These are phyloP conservation scores for Podila horticola DNA, from an alignment of 192 early-diverging fungal genomes.

Conservation along the genomic window DNA sequence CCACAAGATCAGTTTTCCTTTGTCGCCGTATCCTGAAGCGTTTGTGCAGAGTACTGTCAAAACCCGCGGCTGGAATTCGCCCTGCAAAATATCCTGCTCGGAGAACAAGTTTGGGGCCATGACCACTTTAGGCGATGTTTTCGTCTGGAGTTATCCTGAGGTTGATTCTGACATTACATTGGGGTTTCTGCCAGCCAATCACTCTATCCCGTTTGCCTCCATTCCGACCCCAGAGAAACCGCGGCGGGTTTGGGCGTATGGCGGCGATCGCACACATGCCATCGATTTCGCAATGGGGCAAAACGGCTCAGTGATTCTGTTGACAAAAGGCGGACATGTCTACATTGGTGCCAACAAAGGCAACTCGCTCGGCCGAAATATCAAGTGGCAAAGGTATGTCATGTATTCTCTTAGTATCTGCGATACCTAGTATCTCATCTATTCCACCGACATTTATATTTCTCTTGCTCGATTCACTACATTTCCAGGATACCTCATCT, in stretches of 20 bases:
- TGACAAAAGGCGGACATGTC: constrained; percentile 73
- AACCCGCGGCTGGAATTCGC: constrained; percentile 19
- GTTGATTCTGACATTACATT: constrained; percentile 34
- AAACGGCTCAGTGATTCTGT: constrained; percentile 71
- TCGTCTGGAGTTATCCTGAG: constrained; percentile 47
- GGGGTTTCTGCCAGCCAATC: constrained; percentile 35
- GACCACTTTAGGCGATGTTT: constrained; percentile 37
- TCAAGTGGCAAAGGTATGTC: constrained; percentile 45
- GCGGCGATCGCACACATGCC: constrained; percentile 58
- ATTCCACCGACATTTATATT: not conserved
- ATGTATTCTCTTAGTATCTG: not conserved
- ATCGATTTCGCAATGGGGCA: constrained; percentile 75
- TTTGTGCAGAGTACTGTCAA: constrained; percentile 1
- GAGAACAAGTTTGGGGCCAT: constrained; percentile 47
- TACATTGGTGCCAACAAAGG: constrained; percentile 65
- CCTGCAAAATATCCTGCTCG: constrained; percentile 29
- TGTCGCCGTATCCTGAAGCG: constrained; percentile 32
- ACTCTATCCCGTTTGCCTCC: constrained; percentile 19
- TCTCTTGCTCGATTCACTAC: not conserved
- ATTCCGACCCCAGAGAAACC: constrained; percentile 35
- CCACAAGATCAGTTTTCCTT: constrained; percentile 53
- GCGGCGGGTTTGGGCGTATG: constrained; percentile 66
- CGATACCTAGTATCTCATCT: too few species aligned
- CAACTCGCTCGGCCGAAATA: constrained; percentile 21
- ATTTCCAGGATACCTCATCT: constrained; percentile 58